Evolutionary conservation across 139 green algal species (phyloP), one percentile per base, ranked within the genome.

Genomic region (Coelastrella sp.): DNA sequence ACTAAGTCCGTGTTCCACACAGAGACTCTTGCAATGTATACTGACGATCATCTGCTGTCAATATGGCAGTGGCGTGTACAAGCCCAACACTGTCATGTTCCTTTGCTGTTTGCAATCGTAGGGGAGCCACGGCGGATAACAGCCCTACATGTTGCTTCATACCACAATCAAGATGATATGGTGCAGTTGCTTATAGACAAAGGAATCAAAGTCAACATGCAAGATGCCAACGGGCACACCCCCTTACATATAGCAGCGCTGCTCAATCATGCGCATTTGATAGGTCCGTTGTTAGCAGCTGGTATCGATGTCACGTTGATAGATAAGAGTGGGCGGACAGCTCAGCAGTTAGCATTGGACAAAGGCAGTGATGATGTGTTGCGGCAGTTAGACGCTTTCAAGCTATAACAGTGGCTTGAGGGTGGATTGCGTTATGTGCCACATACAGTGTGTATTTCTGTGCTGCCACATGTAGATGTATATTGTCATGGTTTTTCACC

Each of bases 181-280:
- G 56, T 88, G 88, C 80, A 83, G 57, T 23, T 88, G 58, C 80
- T 91, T 66, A 32, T 91, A 17, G 88, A 91, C 3, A 74, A 77
- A 32, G 88, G 88, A 58, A 79, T 86, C 66, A 79, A 65, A 5
- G 57, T 84, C 7, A 84, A 88, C 58, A 47, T 77, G 88, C 80
- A 88, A 58, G 88, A 91, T 32, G 88, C 88, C 6, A 91, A 91
- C 58, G 88, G 88, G 4, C 88, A 91, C 88, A 88, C 88, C 20
- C 58, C 88, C 13, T 73, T 91, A 71, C 88, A 91, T 61, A 83
- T 91, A 47, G 88, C 88, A 6, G 80, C 78, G 19, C 80, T 91
- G 56, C 80, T 91, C n/a, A 91, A 91, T 78, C 47, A 73, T 8
- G 19, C 23, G 2, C 71, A 83, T 20, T 17, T 91, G 57, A 88